Evolutionary conservation across 768 basidiomycete genomes (phyloP), one percentile per base, ranked within the genome.

Genomic region (Hericium rajendrae): DNA sequence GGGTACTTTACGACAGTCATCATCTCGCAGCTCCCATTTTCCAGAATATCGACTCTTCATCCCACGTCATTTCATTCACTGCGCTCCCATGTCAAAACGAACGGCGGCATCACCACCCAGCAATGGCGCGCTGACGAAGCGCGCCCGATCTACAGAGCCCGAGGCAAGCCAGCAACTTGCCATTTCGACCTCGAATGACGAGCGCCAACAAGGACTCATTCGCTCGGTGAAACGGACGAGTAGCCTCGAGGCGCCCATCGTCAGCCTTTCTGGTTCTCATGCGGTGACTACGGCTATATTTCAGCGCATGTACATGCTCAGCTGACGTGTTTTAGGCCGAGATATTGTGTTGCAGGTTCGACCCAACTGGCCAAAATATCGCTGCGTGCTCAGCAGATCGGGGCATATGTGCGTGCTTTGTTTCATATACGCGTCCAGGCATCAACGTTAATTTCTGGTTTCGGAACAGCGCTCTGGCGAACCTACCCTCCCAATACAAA

Each of bases 401-500:
- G 65, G 85, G 85, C 61, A 85, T 98, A 61, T 95, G 94, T 91
- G 65, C 70, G 91, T 83, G 4, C 32, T 18, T 51, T n/a, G 13
- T 2, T 12, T 9, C 41, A 56, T 24, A 53, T 28, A 59, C 56
- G 20, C 59, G 12, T 51, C 53, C 32, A 2, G 1, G 32, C 1
- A 46, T 24, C 54, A 46, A 12, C 46, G 55, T 26, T 39, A n/a
- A 49, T 12, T 9, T 18, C 48, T 5, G 37, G 6, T 8, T 16
- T 37, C 50, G 48, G 8, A 32, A 32, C 57, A 93, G 90, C 93
- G 0, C 70, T 95, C 51, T 97, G 94, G 94, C 76, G 86, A 62
- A 94, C 93, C 1, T 97, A 94, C 57, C 73, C 91, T 15, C 92
- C 94, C 6, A 94, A 95, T 65, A 88, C 82, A 22, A 97, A 98